Evolutionary conservation across 1,284 basidiomycete genomes (phyloP).

Genomic region (Filobasidium uniguttulatum): DNA sequence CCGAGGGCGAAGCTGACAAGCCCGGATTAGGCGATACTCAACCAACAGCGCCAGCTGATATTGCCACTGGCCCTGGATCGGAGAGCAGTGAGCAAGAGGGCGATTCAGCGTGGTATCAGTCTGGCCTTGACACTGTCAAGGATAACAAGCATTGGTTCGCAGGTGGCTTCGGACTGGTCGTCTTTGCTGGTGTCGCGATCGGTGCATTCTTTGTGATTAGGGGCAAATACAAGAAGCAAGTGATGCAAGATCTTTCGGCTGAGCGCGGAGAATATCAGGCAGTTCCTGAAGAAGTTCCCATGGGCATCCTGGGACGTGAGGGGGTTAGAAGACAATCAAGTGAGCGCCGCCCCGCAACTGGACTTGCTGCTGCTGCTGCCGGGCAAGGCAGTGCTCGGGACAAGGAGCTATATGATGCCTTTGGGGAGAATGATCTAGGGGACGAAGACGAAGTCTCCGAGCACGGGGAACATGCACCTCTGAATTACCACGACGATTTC

Average conservation of each 20-base stretch:
- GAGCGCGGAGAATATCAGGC: constrained; percentile 50
- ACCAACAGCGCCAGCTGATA: constrained; percentile 5
- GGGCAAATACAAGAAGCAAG: constrained; percentile 44
- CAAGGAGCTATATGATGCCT: constrained; percentile 81
- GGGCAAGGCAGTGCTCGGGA: constrained; percentile 41
- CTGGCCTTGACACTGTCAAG: constrained; percentile 61
- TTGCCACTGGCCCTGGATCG: neutral
- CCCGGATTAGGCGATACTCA: constrained; percentile 21
- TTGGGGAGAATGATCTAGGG: constrained; percentile 48
- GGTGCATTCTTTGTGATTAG: constrained; percentile 43
- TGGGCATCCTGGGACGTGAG: constrained; percentile 46
- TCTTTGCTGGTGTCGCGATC: constrained; percentile 46
- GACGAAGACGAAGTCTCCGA: constrained; percentile 28
- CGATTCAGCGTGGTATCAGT: constrained; percentile 70
- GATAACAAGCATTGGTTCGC: constrained; percentile 73
- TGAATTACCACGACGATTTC: constrained; percentile 36
- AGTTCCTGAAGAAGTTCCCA: constrained; percentile 59
- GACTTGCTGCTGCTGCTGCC: constrained; percentile 23
- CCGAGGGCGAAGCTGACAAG: constrained; percentile 29
- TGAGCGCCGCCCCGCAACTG: too few species aligned
- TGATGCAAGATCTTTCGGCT: constrained; percentile 24
- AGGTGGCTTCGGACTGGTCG: constrained; percentile 57
- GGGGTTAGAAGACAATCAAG: constrained; percentile 22
- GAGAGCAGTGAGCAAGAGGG: constrained; percentile 18
- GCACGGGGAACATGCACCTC: constrained; percentile 17